Percentiles rank a stretch among this genome's conserved stretches.
These are phyloP conservation scores for Mesostigma viride DNA, from an alignment of 139 green algal species.

Conservation along the genomic window DNA sequence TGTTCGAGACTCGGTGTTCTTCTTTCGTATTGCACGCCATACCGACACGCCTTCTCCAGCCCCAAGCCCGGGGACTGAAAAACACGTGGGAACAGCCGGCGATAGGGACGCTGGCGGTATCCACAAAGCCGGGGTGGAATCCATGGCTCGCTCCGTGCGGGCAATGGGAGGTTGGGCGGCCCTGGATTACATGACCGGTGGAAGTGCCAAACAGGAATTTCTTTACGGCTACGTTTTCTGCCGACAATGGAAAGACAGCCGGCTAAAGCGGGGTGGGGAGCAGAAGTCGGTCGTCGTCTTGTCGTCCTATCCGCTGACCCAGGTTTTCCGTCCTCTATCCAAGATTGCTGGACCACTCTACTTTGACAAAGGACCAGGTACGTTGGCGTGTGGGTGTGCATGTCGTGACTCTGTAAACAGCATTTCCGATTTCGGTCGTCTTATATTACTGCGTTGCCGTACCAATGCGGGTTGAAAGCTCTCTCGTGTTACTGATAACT, in stretches of 20 bases:
- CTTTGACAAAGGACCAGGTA: slow-evolving; percentile 56
- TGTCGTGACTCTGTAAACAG: too few species aligned
- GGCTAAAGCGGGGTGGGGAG: slow-evolving; percentile 65
- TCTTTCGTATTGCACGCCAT: slow-evolving; percentile 27
- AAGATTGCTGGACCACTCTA: slow-evolving; percentile 46
- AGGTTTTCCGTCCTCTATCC: slow-evolving; percentile 44
- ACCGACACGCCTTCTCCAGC: background rate
- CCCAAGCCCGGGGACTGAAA: background rate
- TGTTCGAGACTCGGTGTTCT: slow-evolving; percentile 35
- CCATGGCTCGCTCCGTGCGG: background rate
- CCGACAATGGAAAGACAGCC: slow-evolving; percentile 73
- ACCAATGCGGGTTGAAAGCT: too few species aligned
- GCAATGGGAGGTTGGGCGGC: background rate
- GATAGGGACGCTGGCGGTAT: background rate
- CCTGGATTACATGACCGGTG: background rate
- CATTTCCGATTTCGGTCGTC: too few species aligned
- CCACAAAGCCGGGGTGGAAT: background rate
- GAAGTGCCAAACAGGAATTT: background rate
- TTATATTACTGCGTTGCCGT: too few species aligned
- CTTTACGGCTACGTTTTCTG: slow-evolving; percentile 76
- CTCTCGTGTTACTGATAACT: too few species aligned
- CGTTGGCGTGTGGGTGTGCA: too few species aligned
- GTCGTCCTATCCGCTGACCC: slow-evolving; percentile 43
- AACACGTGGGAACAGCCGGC: too few species aligned
- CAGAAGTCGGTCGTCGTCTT: slow-evolving; percentile 69